Evolutionary conservation across 2,329 filamentous ascomycete species (phyloP), one percentile per base, ranked within the genome.

Genomic region (Pleomassaria siparia): DNA sequence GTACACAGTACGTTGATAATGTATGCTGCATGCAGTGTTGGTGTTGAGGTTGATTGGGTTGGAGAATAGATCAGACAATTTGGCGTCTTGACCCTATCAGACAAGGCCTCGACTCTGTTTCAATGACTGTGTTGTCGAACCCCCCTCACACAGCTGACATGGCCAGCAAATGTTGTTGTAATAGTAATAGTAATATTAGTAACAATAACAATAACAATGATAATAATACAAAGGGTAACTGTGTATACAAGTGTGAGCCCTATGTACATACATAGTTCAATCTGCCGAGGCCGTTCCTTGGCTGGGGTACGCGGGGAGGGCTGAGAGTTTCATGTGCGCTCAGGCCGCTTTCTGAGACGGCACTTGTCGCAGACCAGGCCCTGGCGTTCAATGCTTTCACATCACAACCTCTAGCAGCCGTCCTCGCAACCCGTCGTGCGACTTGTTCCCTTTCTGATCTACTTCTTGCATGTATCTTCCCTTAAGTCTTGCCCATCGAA

Each of bases 361-460:
- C 43, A 43, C 53, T 44, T 50, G 66, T 67, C 55, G 54, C 64
- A 54, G 51, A 54, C 15, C 6, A 29, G 56, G 55, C 44, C 60
- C 60, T 61, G 56, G 61, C 59, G 55, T 50, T 63, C 63, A 69
- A 70, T 69, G 67, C 67, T 56, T 43, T 55, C 55, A 57, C 55
- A 56, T 55, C 50, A 48, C 57, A 47, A 55, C 54, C 49, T 54
- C 59, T 58, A 60, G 46, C 51, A 59, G 48, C 50, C 52, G 53
- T 55, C 54, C 51, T 58, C 59, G 60, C 59, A 59, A 58, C 51
- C 49, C 52, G 51, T 61, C 51, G 66, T 69, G 62, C 59, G 54
- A 67, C 63, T 57, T 55, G 50, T 39, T 49, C 53, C 36, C 51
- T 49, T 53, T 53, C 56, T 55, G 50, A 36, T 49, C 53, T 35